These are phyloP conservation scores for Boechera retrofracta DNA, from an alignment of 345 rosid genomes.

Conservation along the genomic window DNA sequence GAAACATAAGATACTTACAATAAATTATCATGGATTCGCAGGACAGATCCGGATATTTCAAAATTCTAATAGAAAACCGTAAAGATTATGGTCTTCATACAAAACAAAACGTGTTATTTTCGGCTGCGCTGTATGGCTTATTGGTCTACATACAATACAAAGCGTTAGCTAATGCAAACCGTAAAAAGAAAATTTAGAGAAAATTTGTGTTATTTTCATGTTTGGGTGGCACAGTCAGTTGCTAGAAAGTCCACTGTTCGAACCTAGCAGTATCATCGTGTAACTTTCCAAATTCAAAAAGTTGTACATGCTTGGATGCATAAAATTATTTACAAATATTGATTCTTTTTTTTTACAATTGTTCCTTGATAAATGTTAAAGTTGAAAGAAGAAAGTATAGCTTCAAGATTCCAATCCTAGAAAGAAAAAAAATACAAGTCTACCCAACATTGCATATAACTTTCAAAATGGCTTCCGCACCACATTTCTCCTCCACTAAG, in stretches of 20 bases:
- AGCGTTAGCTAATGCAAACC: no score
- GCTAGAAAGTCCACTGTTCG: no score
- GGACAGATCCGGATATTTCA: not conserved
- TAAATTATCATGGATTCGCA: no score
- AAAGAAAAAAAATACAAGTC: not conserved
- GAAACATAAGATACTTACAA: not conserved
- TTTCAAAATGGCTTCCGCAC: slow-evolving; percentile 22
- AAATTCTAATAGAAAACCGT: not conserved
- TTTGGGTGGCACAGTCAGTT: not conserved
- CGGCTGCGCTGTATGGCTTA: no score
- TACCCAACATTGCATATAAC: not conserved
- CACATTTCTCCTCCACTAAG: not conserved
- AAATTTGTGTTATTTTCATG: not conserved
- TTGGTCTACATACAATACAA: no score
- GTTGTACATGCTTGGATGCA: not conserved
- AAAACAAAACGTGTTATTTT: no score
- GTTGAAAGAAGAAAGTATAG: not conserved
- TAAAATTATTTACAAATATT: not conserved
- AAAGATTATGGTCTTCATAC: not conserved
- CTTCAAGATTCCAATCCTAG: not conserved
- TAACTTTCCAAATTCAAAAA: not conserved
- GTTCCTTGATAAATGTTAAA: not conserved
- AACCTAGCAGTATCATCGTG: no score
- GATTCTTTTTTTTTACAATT: not conserved
- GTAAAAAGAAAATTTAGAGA: no score